Conservation (phyloP, 2,329 filamentous ascomycete genomes). For the Dothideomycetes sp. region DNA sequence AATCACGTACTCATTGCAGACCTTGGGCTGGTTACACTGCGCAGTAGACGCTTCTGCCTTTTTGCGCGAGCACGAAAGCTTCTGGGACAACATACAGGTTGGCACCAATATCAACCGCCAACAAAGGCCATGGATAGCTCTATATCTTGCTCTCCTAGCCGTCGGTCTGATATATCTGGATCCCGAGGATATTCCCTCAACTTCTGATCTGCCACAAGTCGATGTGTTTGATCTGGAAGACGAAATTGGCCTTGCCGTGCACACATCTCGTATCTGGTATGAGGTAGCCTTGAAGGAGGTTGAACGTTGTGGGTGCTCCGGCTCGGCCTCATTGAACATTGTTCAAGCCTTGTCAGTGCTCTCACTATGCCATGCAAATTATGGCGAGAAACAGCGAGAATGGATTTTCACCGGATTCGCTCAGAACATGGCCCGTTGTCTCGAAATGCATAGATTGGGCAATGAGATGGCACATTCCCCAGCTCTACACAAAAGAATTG, state of each 20-base stretch:
- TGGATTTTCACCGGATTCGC: slow-evolving; percentile 9
- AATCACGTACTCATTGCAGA: slow-evolving; percentile 4
- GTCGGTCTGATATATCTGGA: slow-evolving; percentile 10
- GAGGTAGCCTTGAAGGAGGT: slow-evolving; percentile 11
- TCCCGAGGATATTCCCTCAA: slow-evolving; percentile 7
- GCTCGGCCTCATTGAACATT: not conserved
- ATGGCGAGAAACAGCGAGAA: slow-evolving; percentile 10
- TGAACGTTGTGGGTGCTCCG: slow-evolving; percentile 4
- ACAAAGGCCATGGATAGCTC: slow-evolving; percentile 8
- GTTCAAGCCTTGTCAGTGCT: slow-evolving; percentile 11
- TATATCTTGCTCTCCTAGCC: slow-evolving; percentile 9
- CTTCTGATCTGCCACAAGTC: slow-evolving; percentile 7
- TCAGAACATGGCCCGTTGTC: slow-evolving; percentile 7
- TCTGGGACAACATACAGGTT: slow-evolving; percentile 10
- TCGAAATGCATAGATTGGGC: slow-evolving; percentile 13
- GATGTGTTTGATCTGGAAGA: slow-evolving; percentile 3
- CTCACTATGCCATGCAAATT: slow-evolving; percentile 11
- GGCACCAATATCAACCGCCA: slow-evolving; percentile 1
- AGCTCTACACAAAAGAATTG: not conserved
- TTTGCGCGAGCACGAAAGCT: slow-evolving; percentile 7
- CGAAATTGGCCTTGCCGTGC: slow-evolving; percentile 4
- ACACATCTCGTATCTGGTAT: slow-evolving; percentile 12
- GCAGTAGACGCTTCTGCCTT: slow-evolving; percentile 9
- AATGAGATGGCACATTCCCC: not conserved
- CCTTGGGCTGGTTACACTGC: slow-evolving; percentile 11